Percentiles rank a stretch among this genome's conserved stretches.
Evolutionary conservation across 2,329 filamentous ascomycete species (phyloP).

Genomic region (Bisporella sp.): DNA sequence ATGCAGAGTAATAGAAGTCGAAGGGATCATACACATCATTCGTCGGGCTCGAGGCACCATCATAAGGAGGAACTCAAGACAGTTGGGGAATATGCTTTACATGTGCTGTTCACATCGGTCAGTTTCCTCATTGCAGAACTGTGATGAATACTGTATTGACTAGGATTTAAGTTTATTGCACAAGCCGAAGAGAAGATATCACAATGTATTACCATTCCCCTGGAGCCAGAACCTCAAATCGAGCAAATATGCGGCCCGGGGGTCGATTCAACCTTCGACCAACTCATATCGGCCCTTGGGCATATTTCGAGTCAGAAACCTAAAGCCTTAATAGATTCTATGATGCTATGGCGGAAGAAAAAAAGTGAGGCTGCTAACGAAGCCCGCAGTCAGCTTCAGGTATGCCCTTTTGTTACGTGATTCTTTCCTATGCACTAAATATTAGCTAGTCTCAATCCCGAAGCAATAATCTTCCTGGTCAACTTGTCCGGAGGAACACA

Average conservation of each 20-base stretch:
- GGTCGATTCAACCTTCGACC: slow-evolving; percentile 83
- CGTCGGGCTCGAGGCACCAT: slow-evolving; percentile 53
- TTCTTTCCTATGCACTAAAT: not conserved
- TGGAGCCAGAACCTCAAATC: slow-evolving; percentile 75
- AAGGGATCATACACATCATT: slow-evolving; percentile 66
- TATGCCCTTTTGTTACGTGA: slow-evolving; percentile 4
- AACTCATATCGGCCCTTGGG: slow-evolving; percentile 85
- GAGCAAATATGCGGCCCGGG: slow-evolving; percentile 88
- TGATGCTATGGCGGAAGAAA: slow-evolving; percentile 96
- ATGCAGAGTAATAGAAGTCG: slow-evolving; percentile 63
- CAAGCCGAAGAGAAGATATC: slow-evolving; percentile 96
- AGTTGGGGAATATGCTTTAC: slow-evolving; percentile 94
- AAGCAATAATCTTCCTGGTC: slow-evolving; percentile 16
- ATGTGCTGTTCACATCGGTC: slow-evolving; percentile 90
- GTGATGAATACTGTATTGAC: slow-evolving; percentile 26
- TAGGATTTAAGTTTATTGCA: slow-evolving; percentile 64
- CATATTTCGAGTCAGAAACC: slow-evolving; percentile 93
- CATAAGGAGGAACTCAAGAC: slow-evolving; percentile 76
- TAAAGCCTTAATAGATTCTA: slow-evolving; percentile 89
- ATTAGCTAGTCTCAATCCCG: slow-evolving; percentile 14
- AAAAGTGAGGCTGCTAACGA: slow-evolving; percentile 85
- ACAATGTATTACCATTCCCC: slow-evolving; percentile 72
- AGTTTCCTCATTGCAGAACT: slow-evolving; percentile 26
- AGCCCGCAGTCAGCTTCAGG: slow-evolving; percentile 51
- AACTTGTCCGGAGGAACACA: slow-evolving; percentile 63